Evolutionary conservation across 2,329 filamentous ascomycete genomes (phyloP).

Genomic region (Hyphodiscus sp.): DNA sequence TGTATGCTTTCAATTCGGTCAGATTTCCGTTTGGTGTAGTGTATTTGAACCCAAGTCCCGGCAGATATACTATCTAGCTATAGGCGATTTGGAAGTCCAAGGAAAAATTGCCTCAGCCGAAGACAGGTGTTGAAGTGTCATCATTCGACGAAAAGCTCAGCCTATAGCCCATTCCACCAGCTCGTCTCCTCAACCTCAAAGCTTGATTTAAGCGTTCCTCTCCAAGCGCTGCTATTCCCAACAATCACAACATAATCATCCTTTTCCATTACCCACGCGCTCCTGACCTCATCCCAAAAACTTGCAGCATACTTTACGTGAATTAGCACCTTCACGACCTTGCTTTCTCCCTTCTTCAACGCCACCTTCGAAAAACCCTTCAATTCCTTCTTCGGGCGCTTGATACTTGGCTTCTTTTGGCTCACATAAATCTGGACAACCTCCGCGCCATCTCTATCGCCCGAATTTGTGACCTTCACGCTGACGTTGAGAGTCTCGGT

Average conservation of each 20-base stretch:
- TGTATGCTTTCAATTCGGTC: no score
- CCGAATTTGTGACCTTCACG: conserved; percentile 59
- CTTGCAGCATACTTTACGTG: conserved; percentile 55
- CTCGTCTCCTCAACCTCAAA: conserved; percentile 55
- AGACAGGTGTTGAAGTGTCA: no score
- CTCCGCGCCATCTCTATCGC: conserved; percentile 45
- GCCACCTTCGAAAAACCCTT: conserved; percentile 61
- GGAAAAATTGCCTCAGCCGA: no score
- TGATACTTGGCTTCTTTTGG: conserved; percentile 46
- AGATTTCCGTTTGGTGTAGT: no score
- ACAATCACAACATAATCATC: conserved; percentile 60
- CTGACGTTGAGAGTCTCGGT: neutral
- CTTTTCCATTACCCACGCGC: conserved; percentile 59
- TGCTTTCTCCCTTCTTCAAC: conserved; percentile 52
- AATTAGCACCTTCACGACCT: conserved; percentile 49
- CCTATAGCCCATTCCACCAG: conserved; percentile 60
- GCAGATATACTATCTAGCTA: no score
- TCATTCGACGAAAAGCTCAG: no score
- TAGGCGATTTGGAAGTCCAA: no score
- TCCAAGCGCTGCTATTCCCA: conserved; percentile 47
- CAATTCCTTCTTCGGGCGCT: conserved; percentile 53
- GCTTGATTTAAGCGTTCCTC: conserved; percentile 40
- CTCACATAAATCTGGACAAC: conserved; percentile 48
- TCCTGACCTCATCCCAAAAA: conserved; percentile 64
- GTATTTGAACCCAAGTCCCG: no score